A percentile compares a stretch with the other conserved stretches of the same genome.
phyloP scores from a whole-genome alignment of 1,284 basidiomycete genomes.

The Cystobasidium slooffiae region DNA sequence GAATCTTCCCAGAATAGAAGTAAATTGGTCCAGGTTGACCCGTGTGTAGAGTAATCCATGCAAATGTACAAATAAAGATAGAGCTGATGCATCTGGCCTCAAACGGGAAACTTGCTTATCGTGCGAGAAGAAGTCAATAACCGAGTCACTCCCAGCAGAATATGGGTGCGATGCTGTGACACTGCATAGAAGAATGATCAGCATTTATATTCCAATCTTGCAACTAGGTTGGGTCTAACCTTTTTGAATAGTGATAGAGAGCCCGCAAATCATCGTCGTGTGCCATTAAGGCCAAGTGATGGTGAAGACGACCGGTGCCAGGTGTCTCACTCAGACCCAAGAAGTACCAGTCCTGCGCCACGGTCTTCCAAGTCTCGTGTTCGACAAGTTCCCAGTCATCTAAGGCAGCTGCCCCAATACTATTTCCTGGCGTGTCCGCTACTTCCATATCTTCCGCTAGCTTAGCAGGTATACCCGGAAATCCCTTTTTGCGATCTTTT shows the following conservation, averaged over 20 bases:
- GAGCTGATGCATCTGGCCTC: conserved; percentile 70
- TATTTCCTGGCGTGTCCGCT: conserved; percentile 56
- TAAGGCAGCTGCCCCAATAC: conserved; percentile 84
- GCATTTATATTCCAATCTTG: not conserved
- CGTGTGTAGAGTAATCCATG: conserved; percentile 96
- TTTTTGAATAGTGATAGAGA: conserved; percentile 94
- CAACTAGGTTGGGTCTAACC: conserved; percentile 62
- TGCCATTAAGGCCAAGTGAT: conserved; percentile 88
- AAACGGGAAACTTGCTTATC: conserved; percentile 64
- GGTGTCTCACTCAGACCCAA: conserved; percentile 84
- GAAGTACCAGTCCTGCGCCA: conserved; percentile 92
- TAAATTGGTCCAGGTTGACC: conserved; percentile 89
- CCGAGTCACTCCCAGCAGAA: conserved; percentile 79
- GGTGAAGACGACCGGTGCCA: conserved; percentile 87
- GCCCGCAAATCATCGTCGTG: conserved; percentile 78
- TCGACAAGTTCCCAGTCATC: conserved; percentile 86
- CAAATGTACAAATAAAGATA: conserved; percentile 85
- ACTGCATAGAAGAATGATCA: conserved; percentile 35
- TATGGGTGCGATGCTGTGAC: conserved; percentile 88
- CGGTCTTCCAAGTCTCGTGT: conserved; percentile 86
- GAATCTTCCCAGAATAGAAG: conserved; percentile 76
- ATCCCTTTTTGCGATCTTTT: conserved; percentile 40
- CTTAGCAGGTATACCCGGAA: conserved; percentile 1
- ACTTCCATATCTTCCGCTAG: conserved; percentile 26
- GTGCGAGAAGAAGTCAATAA: conserved; percentile 82